Conservation (phyloP, 2,329 filamentous ascomycete species). For the Pezizomycotina sp. region DNA sequence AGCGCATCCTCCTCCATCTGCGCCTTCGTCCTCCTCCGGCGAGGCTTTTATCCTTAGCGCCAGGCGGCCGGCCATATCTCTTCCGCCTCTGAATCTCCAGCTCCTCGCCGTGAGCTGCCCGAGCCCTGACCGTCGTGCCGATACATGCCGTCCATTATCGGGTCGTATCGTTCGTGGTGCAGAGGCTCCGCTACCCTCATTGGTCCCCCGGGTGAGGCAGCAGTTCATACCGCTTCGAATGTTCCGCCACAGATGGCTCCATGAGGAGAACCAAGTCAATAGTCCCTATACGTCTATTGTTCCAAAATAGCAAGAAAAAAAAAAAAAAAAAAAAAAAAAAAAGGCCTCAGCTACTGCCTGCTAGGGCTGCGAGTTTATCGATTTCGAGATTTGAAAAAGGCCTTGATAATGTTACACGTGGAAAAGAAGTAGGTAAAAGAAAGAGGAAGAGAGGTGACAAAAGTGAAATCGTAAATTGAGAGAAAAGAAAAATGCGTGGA, state of each 20-base stretch:
- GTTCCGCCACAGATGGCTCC: slow-evolving; percentile 13
- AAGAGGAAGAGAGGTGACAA: too few relatives aligned
- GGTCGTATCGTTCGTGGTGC: slow-evolving; percentile 7
- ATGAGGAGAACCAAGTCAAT: too few relatives aligned
- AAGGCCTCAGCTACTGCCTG: too few relatives aligned
- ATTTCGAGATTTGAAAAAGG: too few relatives aligned
- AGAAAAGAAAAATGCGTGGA: slow-evolving; percentile 4
- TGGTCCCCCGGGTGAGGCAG: slow-evolving; percentile 14
- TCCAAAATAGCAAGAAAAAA: too few relatives aligned
- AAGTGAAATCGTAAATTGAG: slow-evolving; percentile 12
- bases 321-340: too few relatives aligned
- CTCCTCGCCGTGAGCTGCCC: too few relatives aligned
- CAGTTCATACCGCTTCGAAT: slow-evolving; percentile 16
- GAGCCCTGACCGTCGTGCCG: slow-evolving; percentile 16
- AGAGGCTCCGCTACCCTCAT: slow-evolving; percentile 5
- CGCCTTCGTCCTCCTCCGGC: slow-evolving; percentile 17
- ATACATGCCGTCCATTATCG: slow-evolving; percentile 10
- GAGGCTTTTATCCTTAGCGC: slow-evolving; percentile 18
- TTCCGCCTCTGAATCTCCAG: too few relatives aligned
- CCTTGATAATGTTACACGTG: too few relatives aligned
- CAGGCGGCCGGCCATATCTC: slow-evolving; percentile 15
- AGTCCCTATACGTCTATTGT: too few relatives aligned
- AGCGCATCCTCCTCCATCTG: slow-evolving; percentile 19
- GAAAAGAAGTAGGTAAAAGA: too few relatives aligned
- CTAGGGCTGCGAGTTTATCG: too few relatives aligned